Evolutionary conservation across 2,329 filamentous ascomycete species (phyloP), one percentile per base, ranked within the genome.

Genomic region (Neoascochyta sp.): DNA sequence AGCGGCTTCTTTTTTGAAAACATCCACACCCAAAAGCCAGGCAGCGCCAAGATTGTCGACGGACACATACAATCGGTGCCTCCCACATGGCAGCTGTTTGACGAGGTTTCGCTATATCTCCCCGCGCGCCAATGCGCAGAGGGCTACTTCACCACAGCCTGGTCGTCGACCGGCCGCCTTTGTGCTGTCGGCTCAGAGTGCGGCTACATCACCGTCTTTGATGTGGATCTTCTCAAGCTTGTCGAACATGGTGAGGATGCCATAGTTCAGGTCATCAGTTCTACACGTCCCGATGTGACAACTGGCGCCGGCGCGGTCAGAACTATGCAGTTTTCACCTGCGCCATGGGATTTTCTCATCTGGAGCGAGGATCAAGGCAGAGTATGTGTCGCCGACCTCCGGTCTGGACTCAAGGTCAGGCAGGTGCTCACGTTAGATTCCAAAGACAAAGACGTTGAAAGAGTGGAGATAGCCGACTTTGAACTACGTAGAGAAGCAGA

Each of bases 281-380:
- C 88, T 10, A 89, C 88, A 1, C 73, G 86, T 39, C 78, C 86
- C 0, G 74, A 76, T 37, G 73, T 57, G 22, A 35, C 70, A n/a
- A 74, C 78, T 13, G 73, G 61, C 7, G 62, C 76, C 12, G 90
- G 90, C 23, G 88, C 90, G 17, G 80, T 96, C 30, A 78, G 92
- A 40, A 86, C 88, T 39, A 93, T 96, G 84, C 75, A 83, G 1
- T 98, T 98, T 57, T 88, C 86, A 4, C 89, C 90, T 1, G 84
- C 85, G 1, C 86, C 89, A 0, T 90, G 83, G 70, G 90, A 95
- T 56, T 75, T 98, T 11, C 69, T 98, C 22, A 84, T 93, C 5
- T 96, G 92, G 89, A 86, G 88, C 7, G 92, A 98, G 62, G 86
- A 95, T 50, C 81, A 85, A 41, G 84, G 82, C 3, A 73, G 80